Evolutionary conservation across 805 yeast species (phyloP).

Genomic region (Spathaspora hagerdaliae): DNA sequence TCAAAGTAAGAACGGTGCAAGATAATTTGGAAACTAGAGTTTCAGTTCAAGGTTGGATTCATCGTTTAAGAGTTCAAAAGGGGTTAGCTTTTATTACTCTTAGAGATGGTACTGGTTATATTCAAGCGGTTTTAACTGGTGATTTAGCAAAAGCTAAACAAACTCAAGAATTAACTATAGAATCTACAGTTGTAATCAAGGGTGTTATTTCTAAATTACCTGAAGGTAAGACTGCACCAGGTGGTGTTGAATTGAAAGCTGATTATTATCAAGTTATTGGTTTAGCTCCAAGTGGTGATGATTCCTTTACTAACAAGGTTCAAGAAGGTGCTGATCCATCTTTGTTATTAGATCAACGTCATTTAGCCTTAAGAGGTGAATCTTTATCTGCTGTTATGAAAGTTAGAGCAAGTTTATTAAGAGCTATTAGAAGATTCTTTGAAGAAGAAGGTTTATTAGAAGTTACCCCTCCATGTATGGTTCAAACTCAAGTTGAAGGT

Average conservation of each 20-base stretch:
- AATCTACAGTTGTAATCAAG: slow-evolving; percentile 73
- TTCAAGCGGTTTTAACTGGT: slow-evolving; percentile 86
- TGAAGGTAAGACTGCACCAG: slow-evolving; percentile 96
- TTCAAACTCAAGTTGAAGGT: slow-evolving; percentile 99
- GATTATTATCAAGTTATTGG: slow-evolving; percentile 90
- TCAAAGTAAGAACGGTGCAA: slow-evolving; percentile 59
- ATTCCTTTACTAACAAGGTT: slow-evolving; percentile 89
- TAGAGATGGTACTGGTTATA: slow-evolving; percentile 91
- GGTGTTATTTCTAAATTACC: slow-evolving; percentile 84
- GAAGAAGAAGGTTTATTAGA: slow-evolving; percentile 73
- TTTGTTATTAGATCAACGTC: slow-evolving; percentile 89
- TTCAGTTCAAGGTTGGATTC: slow-evolving; percentile 89
- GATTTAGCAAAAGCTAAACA: slow-evolving; percentile 88
- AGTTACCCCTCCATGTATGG: slow-evolving; percentile 99
- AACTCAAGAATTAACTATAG: slow-evolving; percentile 82
- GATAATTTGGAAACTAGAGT: slow-evolving; percentile 66
- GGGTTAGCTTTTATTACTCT: slow-evolving; percentile 86
- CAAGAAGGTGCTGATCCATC: slow-evolving; percentile 95
- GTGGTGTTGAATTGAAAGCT: slow-evolving; percentile 89
- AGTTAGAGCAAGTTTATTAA: slow-evolving; percentile 80
- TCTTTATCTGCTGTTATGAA: slow-evolving; percentile 88
- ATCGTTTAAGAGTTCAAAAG: slow-evolving; percentile 88
- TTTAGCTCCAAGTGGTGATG: slow-evolving; percentile 94
- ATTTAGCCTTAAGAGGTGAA: slow-evolving; percentile 94
- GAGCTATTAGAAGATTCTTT: slow-evolving; percentile 72